Base-by-base conservation (phyloP, 106 monocot genomes). In the Alisma plantagoaquatica region DNA sequence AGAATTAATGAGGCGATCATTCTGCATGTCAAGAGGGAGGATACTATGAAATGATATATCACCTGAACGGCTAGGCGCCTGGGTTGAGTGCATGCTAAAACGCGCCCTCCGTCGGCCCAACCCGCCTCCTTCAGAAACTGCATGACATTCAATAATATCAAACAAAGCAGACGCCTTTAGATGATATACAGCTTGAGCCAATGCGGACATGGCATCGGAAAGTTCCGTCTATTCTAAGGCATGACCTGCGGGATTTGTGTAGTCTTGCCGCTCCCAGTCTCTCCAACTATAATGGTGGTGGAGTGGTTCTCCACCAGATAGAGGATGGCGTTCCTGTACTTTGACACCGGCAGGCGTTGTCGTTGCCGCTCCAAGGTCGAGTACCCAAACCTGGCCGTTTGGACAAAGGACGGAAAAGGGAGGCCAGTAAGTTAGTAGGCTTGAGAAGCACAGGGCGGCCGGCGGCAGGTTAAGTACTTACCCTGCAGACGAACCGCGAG, bases 171-270 rank as follows among this genome's bases (percentile, higher is more conserved):
- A n/a, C n/a, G n/a, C n/a, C n/a, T n/a, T n/a, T n/a, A n/a, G n/a
- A n/a, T n/a, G n/a, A n/a, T n/a, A n/a, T n/a, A n/a, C n/a, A n/a
- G n/a, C n/a, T n/a, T n/a, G n/a, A n/a, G n/a, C n/a, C n/a, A n/a
- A n/a, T n/a, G n/a, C n/a, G n/a, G n/a, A n/a, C n/a, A n/a, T n/a
- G n/a, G n/a, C n/a, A n/a, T n/a, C n/a, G n/a, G n/a, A n/a, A n/a
- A n/a, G n/a, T n/a, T n/a, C n/a, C n/a, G n/a, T n/a, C n/a, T n/a
- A n/a, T n/a, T n/a, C n/a, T n/a, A n/a, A n/a, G n/a, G n/a, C n/a
- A n/a, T n/a, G n/a, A 93, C 94, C 88, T 96, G 96, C 3, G 96
- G 96, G 15, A 96, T 87, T 63, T 96, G 96, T 16, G 96, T 96
- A 56, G 96, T 89, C 68, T 96, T 96, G 0, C 89, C 96, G 53